phyloP scores from a whole-genome alignment of 768 basidiomycete genomes.

The Amanita fuliginea region DNA sequence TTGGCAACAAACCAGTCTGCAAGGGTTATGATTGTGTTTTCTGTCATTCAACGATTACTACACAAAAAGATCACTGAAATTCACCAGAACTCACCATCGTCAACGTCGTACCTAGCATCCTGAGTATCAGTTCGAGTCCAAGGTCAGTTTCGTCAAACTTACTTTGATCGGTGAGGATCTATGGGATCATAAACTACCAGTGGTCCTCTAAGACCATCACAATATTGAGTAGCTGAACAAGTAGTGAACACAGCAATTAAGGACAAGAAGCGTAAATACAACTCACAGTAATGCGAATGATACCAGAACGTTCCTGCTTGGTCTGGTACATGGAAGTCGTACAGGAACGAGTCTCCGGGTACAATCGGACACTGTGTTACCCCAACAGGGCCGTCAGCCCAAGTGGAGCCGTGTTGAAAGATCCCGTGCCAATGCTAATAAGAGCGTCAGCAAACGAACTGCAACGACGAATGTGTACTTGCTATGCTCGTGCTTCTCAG shows the following conservation, averaged over 20 bases:
- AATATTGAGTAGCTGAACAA: slow-evolving; percentile 31
- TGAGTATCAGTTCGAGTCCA: background rate
- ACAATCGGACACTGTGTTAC: slow-evolving; percentile 36
- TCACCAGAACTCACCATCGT: slow-evolving; percentile 17
- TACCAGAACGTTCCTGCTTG: slow-evolving; percentile 38
- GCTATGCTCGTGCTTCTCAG: slow-evolving; percentile 15
- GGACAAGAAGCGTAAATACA: background rate
- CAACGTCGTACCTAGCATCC: slow-evolving; percentile 13
- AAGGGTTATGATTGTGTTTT: slow-evolving; percentile 34
- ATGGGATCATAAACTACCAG: slow-evolving; percentile 27
- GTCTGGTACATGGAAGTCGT: slow-evolving; percentile 24
- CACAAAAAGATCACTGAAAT: background rate
- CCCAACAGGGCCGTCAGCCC: slow-evolving; percentile 19
- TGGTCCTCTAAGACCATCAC: slow-evolving; percentile 29
- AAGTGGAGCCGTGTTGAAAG: slow-evolving; percentile 16
- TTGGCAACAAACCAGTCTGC: slow-evolving; percentile 23
- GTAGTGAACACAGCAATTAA: background rate
- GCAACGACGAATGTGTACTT: background rate
- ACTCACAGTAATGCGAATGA: slow-evolving; percentile 16
- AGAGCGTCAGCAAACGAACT: background rate
- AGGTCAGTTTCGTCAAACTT: slow-evolving; percentile 12
- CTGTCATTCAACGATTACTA: background rate
- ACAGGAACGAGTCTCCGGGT: slow-evolving; percentile 25
- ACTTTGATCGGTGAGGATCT: slow-evolving; percentile 21
- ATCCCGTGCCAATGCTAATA: slow-evolving; percentile 22